Base-by-base conservation (phyloP, 2,329 filamentous ascomycete genomes). In the Aspergillus ibericus region DNA sequence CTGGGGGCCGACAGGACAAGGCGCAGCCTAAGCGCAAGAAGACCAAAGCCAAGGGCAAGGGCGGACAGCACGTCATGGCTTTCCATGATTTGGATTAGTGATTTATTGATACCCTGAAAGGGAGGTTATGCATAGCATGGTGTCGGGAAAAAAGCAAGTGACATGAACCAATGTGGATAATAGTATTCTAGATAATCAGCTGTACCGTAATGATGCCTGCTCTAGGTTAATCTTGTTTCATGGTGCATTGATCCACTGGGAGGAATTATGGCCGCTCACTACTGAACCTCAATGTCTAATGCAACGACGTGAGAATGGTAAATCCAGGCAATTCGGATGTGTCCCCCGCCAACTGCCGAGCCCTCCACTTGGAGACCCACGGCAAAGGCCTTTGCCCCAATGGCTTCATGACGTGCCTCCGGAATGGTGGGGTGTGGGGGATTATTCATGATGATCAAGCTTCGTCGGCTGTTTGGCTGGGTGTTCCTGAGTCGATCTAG, bases 11-110 rank as follows among this genome's bases (percentile, higher is more conserved):
- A 12, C 51, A 34, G 35, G 50, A 35, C 10, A n/a, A 18, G 59
- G 80, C 75, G 71, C 82, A 79, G 70, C 82, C 78, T 69, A 78
- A 78, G 68, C 70, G 70, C 59, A 81, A 79, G 71, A 73, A 75
- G 67, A 70, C 68, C 56, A 81, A 79, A 64, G 73, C 76, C 44
- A 80, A 79, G 58, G 74, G 75, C 58, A 72, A 71, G 48, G 69
- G 68, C 46, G 73, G 65, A 53, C 70, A 70, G 46, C 72, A 79
- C 59, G 69, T 80, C 36, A 77, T 78, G 69, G 77, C 72, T 7
- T 80, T 80, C 58, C 64, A 71, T 49, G 77, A 75, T 61, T 59
- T 80, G 56, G 77, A 78, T 68, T 80, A 64, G 63, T 65, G 64
- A 32, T 52, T 56, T 44, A 22, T 49, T 55, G 57, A 64, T 61